Conservation (phyloP, 2,329 filamentous ascomycete species). For the Falciphora oryzae region DNA sequence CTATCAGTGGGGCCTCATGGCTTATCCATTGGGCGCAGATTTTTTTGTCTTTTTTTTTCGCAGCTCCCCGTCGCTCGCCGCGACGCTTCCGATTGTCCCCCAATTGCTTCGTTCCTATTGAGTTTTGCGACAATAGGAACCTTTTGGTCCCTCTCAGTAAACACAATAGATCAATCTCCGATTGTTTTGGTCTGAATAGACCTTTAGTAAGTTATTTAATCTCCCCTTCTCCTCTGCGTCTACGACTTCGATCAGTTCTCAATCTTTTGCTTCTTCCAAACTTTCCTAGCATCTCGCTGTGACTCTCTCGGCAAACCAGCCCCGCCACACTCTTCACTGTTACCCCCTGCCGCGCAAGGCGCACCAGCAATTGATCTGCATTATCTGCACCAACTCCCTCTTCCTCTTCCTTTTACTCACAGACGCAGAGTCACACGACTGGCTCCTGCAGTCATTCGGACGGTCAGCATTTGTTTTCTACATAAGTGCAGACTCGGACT, state of each 20-base stretch:
- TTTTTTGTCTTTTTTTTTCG: slow-evolving; percentile 4
- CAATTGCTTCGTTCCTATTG: not conserved
- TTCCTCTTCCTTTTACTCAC: not conserved
- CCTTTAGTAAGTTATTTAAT: not conserved
- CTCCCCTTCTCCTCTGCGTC: not conserved
- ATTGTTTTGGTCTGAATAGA: not conserved
- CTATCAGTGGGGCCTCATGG: slow-evolving; percentile 5
- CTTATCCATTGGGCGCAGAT: slow-evolving; percentile 9
- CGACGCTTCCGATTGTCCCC: not conserved
- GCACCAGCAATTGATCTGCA: not conserved
- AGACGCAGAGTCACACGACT: not conserved
- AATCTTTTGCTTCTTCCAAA: not conserved
- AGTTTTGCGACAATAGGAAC: not conserved
- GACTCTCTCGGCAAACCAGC: not conserved
- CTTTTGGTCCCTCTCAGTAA: not conserved
- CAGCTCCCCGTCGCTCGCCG: not conserved
- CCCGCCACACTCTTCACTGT: not conserved
- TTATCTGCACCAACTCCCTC: not conserved
- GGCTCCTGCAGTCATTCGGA: not conserved
- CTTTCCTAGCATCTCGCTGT: not conserved
- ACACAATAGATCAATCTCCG: not conserved
- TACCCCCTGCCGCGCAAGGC: not conserved
- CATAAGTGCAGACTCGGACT: not conserved
- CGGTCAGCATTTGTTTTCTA: not conserved
- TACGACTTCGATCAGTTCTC: not conserved